phyloP scores from a whole-genome alignment of 208 protist genomes.

The Vickermania spadyakhi region DNA sequence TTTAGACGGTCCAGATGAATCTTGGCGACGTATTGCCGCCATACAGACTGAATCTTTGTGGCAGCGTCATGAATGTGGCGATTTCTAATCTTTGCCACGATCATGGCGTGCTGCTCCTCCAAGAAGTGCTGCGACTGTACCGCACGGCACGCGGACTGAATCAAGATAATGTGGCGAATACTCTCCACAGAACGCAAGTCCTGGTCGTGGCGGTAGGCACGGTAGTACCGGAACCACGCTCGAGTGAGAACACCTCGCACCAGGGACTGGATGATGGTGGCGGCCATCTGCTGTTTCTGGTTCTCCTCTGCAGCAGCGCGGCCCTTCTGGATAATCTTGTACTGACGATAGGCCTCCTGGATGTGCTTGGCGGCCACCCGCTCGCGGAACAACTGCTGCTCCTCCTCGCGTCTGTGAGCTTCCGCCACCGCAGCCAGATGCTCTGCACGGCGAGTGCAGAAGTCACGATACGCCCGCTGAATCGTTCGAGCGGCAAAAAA shows the following conservation, averaged over 20 bases:
- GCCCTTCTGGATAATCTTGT: slow-evolving; percentile 34
- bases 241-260: slow-evolving; percentile 75
- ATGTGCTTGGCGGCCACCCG: slow-evolving; percentile 66
- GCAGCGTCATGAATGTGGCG: slow-evolving; percentile 27
- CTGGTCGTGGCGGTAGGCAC: slow-evolving; percentile 59
- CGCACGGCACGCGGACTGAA: slow-evolving; percentile 46
- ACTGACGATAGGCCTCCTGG: slow-evolving; percentile 40
- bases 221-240: slow-evolving; percentile 80
- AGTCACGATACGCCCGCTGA: slow-evolving; percentile 63
- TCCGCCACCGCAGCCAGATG: slow-evolving; percentile 38
- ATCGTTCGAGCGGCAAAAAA: slow-evolving; percentile 64
- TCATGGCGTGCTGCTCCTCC: slow-evolving; percentile 7
- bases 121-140: slow-evolving; percentile 18
- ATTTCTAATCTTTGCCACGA: slow-evolving; percentile 17
- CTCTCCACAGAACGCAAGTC: slow-evolving; percentile 55
- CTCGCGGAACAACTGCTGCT: slow-evolving; percentile 25
- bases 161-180: slow-evolving; percentile 38
- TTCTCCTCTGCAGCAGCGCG: slow-evolving; percentile 18
- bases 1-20: slow-evolving; percentile 47
- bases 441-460: slow-evolving; percentile 32
- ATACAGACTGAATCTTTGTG: slow-evolving; percentile 60
- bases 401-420: slow-evolving; percentile 50
- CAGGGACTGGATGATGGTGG: slow-evolving; percentile 63
- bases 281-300: slow-evolving; percentile 35
- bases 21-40: slow-evolving; percentile 53